Conservation (phyloP, 2,329 filamentous ascomycete genomes). For the Teratosphaeria gauchensis region DNA sequence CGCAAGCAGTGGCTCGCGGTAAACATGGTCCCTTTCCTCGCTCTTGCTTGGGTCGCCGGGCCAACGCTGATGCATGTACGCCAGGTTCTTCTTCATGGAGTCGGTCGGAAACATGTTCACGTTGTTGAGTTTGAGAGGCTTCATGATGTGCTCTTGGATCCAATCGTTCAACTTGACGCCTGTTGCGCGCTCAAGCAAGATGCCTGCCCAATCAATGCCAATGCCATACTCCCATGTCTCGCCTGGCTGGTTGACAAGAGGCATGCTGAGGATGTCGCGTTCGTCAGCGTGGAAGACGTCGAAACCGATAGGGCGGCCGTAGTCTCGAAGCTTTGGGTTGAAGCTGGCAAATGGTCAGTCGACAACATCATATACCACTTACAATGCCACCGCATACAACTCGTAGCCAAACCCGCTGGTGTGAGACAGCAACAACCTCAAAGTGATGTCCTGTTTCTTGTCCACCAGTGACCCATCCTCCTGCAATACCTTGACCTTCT, state of each 20-base stretch:
- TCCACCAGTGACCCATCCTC: conserved; percentile 31
- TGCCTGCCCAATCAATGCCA: conserved; percentile 42
- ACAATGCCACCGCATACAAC: conserved; percentile 24
- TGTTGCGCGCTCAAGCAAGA: conserved; percentile 37
- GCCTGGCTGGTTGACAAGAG: conserved; percentile 55
- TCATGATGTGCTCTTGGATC: conserved; percentile 37
- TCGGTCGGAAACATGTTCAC: conserved; percentile 49
- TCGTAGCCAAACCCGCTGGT: conserved; percentile 42
- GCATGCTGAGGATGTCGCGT: conserved; percentile 40
- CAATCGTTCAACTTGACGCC: conserved; percentile 36
- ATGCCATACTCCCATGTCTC: conserved; percentile 49
- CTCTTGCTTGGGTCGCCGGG: conserved; percentile 23
- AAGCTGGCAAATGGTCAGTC: conserved; percentile 20
- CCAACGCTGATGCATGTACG: conserved; percentile 47
- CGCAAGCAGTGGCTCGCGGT: conserved; percentile 38
- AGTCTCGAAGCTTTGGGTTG: conserved; percentile 33
- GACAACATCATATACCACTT: not conserved
- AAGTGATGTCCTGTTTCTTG: conserved; percentile 38
- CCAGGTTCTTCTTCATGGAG: conserved; percentile 46
- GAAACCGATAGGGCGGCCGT: conserved; percentile 39
- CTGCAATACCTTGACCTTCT: conserved; percentile 32
- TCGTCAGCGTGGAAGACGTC: conserved; percentile 50
- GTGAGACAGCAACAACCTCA: conserved; percentile 42
- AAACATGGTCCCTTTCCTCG: conserved; percentile 41
- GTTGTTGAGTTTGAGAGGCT: conserved; percentile 38